Percentiles rank a stretch among this genome's conserved stretches.
These are phyloP conservation scores for Termitomyces sp. DNA, from an alignment of 768 basidiomycete species.

Conservation along the genomic window DNA sequence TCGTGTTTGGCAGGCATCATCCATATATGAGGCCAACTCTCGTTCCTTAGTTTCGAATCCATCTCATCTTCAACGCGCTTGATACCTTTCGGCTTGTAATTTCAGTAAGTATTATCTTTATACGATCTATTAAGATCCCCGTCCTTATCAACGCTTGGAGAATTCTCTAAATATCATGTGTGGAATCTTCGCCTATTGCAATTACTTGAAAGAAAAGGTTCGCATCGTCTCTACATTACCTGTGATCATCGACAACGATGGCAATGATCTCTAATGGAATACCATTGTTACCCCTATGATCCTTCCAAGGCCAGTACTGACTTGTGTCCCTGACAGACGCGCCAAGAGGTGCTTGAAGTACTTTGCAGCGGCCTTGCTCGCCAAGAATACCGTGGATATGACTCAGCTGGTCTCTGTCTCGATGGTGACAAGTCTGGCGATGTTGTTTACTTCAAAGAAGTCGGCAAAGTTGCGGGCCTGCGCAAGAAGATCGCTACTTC, in stretches of 20 bases:
- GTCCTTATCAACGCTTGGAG: not conserved
- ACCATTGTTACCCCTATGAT: not conserved
- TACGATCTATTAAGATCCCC: not conserved
- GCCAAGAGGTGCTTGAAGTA: conserved; percentile 88
- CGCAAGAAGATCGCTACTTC: conserved; percentile 84
- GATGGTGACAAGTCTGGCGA: conserved; percentile 86
- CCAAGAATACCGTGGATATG: conserved; percentile 98
- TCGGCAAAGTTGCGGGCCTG: conserved; percentile 93
- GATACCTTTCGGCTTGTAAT: conserved; percentile 16
- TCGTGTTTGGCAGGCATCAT: conserved; percentile 23
- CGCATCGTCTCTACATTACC: conserved; percentile 23
- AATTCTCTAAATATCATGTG: conserved; percentile 52
- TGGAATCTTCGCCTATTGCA: conserved; percentile 97
- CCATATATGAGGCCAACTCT: conserved; percentile 18
- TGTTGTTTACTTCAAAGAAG: conserved; percentile 90
- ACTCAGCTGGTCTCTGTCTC: conserved; percentile 87
- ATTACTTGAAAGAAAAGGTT: conserved; percentile 92
- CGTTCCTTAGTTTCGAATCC: conserved; percentile 9
- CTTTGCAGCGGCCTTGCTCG: conserved; percentile 88
- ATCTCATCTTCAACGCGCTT: conserved; percentile 22
- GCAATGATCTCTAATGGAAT: not conserved
- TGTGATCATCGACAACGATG: not conserved
- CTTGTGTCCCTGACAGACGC: conserved; percentile 50
- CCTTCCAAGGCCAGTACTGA: conserved; percentile 3
- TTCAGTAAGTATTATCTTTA: conserved; percentile 13